Evolutionary conservation across 805 yeast genomes (phyloP).

Genomic region (Wickerhamiella qilinensis): DNA sequence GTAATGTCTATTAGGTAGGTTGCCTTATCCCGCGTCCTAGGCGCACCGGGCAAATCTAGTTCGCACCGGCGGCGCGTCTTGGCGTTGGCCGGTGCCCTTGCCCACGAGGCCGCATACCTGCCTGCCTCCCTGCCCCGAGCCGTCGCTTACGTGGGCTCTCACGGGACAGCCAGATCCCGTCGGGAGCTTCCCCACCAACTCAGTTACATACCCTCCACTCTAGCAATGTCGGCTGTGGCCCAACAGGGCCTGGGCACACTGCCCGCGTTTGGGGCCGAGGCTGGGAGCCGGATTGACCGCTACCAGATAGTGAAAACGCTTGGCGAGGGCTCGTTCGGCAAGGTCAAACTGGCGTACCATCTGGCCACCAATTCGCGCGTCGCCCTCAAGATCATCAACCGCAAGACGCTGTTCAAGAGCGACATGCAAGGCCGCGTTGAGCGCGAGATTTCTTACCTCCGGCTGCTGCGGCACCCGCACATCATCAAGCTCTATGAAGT

Average conservation of each 20-base stretch:
- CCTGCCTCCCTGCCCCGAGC: no score
- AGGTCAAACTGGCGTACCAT: slow-evolving; percentile 83
- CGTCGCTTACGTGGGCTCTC: no score
- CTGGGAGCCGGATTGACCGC: slow-evolving; percentile 51
- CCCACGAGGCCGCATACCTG: no score
- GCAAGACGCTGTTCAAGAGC: slow-evolving; percentile 79
- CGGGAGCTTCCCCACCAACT: not conserved
- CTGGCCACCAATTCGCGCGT: slow-evolving; percentile 82
- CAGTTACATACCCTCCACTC: not conserved
- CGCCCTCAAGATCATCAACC: slow-evolving; percentile 81
- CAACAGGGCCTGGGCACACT: slow-evolving; percentile 8
- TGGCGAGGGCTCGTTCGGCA: slow-evolving; percentile 95
- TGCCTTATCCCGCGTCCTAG: no score
- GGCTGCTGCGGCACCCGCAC: slow-evolving; percentile 86
- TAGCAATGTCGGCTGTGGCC: not conserved
- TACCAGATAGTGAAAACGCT: slow-evolving; percentile 84
- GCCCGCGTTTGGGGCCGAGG: slow-evolving; percentile 12
- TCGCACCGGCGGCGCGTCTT: no score
- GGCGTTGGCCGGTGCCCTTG: no score
- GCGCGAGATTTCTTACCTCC: slow-evolving; percentile 78
- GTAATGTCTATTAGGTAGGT: no score
- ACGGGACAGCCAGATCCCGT: no score
- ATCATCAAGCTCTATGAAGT: slow-evolving; percentile 92
- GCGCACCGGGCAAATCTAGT: no score
- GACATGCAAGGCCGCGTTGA: slow-evolving; percentile 97